Evolutionary conservation across 495 filamentous ascomycete species (phyloP), one percentile per base, ranked within the genome.

Genomic region (Aspergillus ellipticus): DNA sequence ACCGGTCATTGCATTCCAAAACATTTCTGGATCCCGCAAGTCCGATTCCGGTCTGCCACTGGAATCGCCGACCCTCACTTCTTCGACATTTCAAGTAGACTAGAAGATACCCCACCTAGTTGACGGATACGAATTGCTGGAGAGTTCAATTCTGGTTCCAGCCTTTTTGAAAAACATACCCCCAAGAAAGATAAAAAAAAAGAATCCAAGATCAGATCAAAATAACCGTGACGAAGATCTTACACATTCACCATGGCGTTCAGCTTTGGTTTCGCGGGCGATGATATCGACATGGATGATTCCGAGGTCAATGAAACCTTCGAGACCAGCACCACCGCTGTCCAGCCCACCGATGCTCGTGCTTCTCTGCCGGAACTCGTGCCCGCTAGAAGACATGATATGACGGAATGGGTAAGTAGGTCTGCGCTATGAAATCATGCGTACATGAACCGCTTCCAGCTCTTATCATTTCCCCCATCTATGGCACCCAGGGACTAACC

Each of bases 201-300:
- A 33, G 13, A 9, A 9, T 33, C 35, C 4, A 13, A 35, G 6
- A n/a, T n/a, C n/a, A 13, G 35, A 2, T 13, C n/a, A 1, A 4
- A 3, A 13, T 39, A 28, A 7, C 24, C 24, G 24, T 39, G 35
- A 15, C 11, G 35, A 2, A 7, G 13, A 33, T 4, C 2, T 33
- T 33, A 3, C 31, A 9, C 31, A n/a, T 33, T 8, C 35, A 57
- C 6, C 43, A 77, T 66, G 68, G 46, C 76, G 4, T 94, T 96
- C 71, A 88, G 81, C 57, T 96, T 96, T 61, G 85, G 85, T 29
- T 95, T 96, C 67, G 81, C 81, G 1, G 89, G 87, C 8, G 90
- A 95, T 60, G 91, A 95, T 63, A 92, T 92, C 74, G 89, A 82
- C 56, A 76, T 82, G 16, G 81, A 82, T 52, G 78, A 78, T 9